Base-by-base conservation (phyloP, 208 protist genomes). In the Porcisia hertigi region DNA sequence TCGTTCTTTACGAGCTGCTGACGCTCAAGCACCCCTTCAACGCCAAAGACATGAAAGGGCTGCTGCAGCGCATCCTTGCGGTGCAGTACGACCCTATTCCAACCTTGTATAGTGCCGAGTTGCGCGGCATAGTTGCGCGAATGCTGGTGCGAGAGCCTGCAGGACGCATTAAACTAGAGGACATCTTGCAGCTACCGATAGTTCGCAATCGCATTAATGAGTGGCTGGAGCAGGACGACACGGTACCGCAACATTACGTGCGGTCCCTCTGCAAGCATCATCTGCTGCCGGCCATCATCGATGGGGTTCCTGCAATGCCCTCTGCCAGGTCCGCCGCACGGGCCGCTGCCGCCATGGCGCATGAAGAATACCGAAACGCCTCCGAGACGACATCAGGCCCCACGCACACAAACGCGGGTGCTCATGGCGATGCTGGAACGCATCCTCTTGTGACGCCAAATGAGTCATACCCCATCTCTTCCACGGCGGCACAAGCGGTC, bases 11-110 rank as follows among this genome's bases (percentile, higher is more conserved):
- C 81, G 96, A 98, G 74, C 60, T 96, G 60, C 77, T 97, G 39
- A 84, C 94, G 0, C 71, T 97, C 45, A 92, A 92, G 64, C 96
- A 97, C 81, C 93, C 96, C 3, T 98, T 98, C 76, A 95, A 94
- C 71, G 93, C 91, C 25, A 92, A 77, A 52, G 94, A 92, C 81
- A 92, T 97, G 86, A 91, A 92, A 60, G 92, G 89, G 8, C 79
- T 98, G 25, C 94, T 97, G 84, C 92, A 96, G 82, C 90, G 92
- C 62, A 98, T 98, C 64, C 83, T 98, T 20, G 89, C 89, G 36
- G 92, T 94, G 25, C 91, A 93, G 74, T 97, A 97, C 75, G 88
- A 94, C 20, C 91, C 92, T 7, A 30, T 96, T 6, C 91, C 94
- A 4, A 77, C 77, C 57, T 76, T 90, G 23, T 97, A 96, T 79